Evolutionary conservation across 139 green algal species (phyloP), one percentile per base, ranked within the genome.

Genomic region (Dunaliella primolecta): DNA sequence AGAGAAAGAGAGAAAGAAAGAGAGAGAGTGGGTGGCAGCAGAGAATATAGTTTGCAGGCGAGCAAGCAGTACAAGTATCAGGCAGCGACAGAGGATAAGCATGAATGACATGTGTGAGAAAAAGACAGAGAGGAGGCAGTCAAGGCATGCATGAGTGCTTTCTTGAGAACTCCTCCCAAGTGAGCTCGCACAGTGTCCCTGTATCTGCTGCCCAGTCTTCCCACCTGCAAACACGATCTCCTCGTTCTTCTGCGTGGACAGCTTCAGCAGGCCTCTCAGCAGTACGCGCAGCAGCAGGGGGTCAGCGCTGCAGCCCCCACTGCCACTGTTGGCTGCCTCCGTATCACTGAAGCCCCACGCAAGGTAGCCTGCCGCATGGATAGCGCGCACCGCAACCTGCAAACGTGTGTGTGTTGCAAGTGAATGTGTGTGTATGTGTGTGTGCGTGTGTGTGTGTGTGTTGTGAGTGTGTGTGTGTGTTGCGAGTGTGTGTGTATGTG

Each of bases 171-270:
- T n/a, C n/a, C n/a, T n/a, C n/a, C n/a, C n/a, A n/a, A n/a, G n/a
- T n/a, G n/a, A n/a, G n/a, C n/a, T n/a, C n/a, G n/a, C n/a, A n/a
- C n/a, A n/a, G n/a, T n/a, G n/a, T n/a, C n/a, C n/a, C n/a, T n/a
- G n/a, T n/a, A n/a, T n/a, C n/a, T n/a, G n/a, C n/a, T n/a, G n/a
- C n/a, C n/a, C n/a, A n/a, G n/a, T n/a, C n/a, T n/a, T n/a, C 86
- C 0, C 78, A 90, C 84, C 84, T 33, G 84, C 64, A 76, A 97
- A 95, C 55, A 93, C 89, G 23, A 96, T 56, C 55, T 95, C 92
- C 84, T 98, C 94, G 0, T 80, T 77, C 83, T 96, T 95, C 87
- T 83, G 90, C 79, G 21, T 78, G 25, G 75, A 64, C 30, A 89
- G 76, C 0, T 23, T 84, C n/a, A 97, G 81, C 72, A 96, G 74